phyloP scores from a whole-genome alignment of 768 basidiomycete species.

The Serendipita indica region DNA sequence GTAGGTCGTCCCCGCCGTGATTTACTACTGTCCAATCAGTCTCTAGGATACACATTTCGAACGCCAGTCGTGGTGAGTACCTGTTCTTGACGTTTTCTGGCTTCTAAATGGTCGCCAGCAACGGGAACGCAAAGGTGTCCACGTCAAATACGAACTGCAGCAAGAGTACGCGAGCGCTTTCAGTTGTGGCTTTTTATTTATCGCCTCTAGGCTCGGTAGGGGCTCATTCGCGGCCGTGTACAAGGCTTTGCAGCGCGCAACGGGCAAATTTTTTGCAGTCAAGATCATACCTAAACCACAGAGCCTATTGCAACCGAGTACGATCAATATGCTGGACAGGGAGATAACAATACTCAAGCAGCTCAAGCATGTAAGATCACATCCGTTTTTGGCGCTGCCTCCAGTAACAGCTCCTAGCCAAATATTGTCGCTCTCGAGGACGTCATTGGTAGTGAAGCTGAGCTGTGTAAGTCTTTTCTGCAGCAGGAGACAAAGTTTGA shows the following conservation, averaged over 20 bases:
- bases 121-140: conserved; percentile 23
- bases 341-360: conserved; percentile 68
- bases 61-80: conserved; percentile 31
- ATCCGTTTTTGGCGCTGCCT: not conserved
- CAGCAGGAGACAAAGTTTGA: conserved; percentile 9
- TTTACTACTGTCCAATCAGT: conserved; percentile 33
- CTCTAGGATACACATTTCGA: conserved; percentile 43
- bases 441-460: conserved; percentile 49
- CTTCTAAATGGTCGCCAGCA: conserved; percentile 12
- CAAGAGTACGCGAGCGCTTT: conserved; percentile 16
- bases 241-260: conserved; percentile 57
- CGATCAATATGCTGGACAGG: conserved; percentile 35
- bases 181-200: not conserved
- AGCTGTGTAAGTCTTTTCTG: conserved; percentile 20
- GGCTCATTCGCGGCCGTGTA: conserved; percentile 87
- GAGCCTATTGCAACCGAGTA: conserved; percentile 21
- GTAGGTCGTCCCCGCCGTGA: conserved; percentile 29
- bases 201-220: conserved; percentile 42
- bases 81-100: conserved; percentile 38
- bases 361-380: conserved; percentile 41
- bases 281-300: conserved; percentile 59
- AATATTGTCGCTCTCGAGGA: conserved; percentile 74
- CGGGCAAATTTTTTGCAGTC: conserved; percentile 67
- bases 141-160: conserved; percentile 25
- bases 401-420: conserved; percentile 21